These are phyloP conservation scores for Nakazawaea wickerhamii DNA, from an alignment of 805 yeast species.

Conservation along the genomic window DNA sequence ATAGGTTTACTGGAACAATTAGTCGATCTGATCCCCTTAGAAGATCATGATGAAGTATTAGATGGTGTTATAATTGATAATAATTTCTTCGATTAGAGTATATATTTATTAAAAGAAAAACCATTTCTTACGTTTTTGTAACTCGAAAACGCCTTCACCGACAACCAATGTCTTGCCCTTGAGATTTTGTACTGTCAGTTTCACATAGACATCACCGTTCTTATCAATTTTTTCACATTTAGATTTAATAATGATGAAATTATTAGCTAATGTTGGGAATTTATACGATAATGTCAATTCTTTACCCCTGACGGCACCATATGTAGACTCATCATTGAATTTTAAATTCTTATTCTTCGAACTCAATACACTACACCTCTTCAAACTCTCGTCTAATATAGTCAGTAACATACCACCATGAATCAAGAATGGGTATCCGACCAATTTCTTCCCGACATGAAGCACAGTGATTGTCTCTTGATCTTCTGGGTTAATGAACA, in stretches of 20 bases:
- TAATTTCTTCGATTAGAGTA: slow-evolving; percentile 14
- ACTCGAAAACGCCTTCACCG: slow-evolving; percentile 42
- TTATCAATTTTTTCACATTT: slow-evolving; percentile 27
- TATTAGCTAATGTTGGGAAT: slow-evolving; percentile 74
- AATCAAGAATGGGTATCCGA: slow-evolving; percentile 82
- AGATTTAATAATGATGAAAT: slow-evolving; percentile 63
- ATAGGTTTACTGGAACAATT: slow-evolving; percentile 63
- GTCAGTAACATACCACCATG: slow-evolving; percentile 91
- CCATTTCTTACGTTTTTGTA: slow-evolving; percentile 8
- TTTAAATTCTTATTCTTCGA: slow-evolving; percentile 26
- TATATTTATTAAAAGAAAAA: slow-evolving; percentile 12
- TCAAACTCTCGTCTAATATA: slow-evolving; percentile 69
- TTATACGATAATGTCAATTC: slow-evolving; percentile 48
- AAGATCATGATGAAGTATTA: slow-evolving; percentile 56
- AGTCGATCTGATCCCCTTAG: slow-evolving; percentile 46
- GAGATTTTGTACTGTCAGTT: slow-evolving; percentile 48
- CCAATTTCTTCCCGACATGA: slow-evolving; percentile 70
- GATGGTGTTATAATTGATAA: slow-evolving; percentile 48
- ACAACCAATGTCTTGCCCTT: slow-evolving; percentile 52
- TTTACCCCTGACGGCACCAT: slow-evolving; percentile 38
- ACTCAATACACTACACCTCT: slow-evolving; percentile 43
- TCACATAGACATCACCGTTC: slow-evolving; percentile 33
- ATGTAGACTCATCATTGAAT: slow-evolving; percentile 16
- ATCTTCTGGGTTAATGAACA: slow-evolving; percentile 52
- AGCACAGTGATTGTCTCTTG: slow-evolving; percentile 61